Conservation (phyloP, 305 asterid species). For the Plantago coronopus region DNA sequence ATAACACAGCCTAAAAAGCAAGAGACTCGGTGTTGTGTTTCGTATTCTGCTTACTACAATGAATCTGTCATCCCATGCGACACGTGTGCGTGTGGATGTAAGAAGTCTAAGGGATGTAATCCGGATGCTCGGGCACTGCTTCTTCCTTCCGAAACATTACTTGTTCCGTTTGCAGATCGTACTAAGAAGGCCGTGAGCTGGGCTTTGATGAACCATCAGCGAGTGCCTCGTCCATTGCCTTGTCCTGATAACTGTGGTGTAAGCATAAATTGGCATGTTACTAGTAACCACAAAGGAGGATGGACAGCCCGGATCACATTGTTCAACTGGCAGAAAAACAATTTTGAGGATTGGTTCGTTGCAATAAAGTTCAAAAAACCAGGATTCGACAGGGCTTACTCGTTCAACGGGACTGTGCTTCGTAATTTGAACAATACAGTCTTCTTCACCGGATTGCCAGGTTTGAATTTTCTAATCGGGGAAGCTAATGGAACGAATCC, state of each 20-base stretch:
- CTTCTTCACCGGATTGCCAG: constrained; percentile 32
- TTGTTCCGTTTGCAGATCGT: constrained; percentile 30
- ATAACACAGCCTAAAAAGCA: constrained; percentile 26
- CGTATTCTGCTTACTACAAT: constrained; percentile 33
- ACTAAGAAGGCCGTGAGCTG: constrained; percentile 24
- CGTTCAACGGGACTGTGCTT: constrained; percentile 32
- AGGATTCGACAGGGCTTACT: constrained; percentile 33
- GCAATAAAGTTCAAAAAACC: constrained; percentile 27
- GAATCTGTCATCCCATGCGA: constrained; percentile 31
- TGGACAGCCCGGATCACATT: constrained; percentile 32
- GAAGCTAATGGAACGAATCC: constrained; percentile 28
- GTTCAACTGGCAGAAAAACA: constrained; percentile 30
- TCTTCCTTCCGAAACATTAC: constrained; percentile 34
- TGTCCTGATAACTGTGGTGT: constrained; percentile 37
- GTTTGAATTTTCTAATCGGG: constrained; percentile 23
- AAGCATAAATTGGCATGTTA: constrained; percentile 35
- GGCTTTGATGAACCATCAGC: constrained; percentile 26
- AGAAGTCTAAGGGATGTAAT: constrained; percentile 5
- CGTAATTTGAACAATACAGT: constrained; percentile 20
- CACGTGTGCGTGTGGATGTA: constrained; percentile 39
- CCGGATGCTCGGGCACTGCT: constrained; percentile 10
- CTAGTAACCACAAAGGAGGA: constrained; percentile 23
- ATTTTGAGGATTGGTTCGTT: constrained; percentile 32
- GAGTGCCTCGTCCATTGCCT: constrained; percentile 27
- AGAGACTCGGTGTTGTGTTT: constrained; percentile 28